Conservation (phyloP, 495 filamentous ascomycete species). For the Penicillium cataractarum region DNA sequence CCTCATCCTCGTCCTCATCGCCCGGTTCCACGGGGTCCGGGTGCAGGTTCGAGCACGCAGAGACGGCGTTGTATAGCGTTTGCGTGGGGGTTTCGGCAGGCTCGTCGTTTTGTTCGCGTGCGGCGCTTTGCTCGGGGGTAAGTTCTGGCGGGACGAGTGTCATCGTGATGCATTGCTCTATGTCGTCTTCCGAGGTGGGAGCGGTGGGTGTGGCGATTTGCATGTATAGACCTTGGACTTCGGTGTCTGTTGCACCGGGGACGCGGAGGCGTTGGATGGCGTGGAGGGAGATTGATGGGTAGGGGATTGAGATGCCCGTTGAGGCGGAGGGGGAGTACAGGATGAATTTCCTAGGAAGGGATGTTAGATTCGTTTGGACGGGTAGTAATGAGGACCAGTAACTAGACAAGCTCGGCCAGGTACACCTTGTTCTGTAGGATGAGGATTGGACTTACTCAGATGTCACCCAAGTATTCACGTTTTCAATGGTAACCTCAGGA, state of each 20-base stretch:
- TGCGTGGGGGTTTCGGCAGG: slow-evolving; percentile 47
- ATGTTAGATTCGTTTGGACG: not conserved
- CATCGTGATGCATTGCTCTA: slow-evolving; percentile 71
- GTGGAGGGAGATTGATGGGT: slow-evolving; percentile 86
- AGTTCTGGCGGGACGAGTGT: slow-evolving; percentile 64
- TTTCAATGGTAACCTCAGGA: slow-evolving; percentile 46
- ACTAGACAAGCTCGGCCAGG: not conserved
- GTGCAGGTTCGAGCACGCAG: slow-evolving; percentile 85
- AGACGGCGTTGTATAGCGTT: slow-evolving; percentile 75
- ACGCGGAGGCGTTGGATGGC: slow-evolving; percentile 71
- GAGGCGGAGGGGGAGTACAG: slow-evolving; percentile 65
- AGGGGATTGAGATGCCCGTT: slow-evolving; percentile 77
- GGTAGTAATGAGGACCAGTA: not conserved
- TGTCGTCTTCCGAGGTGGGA: slow-evolving; percentile 52
- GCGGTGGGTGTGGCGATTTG: slow-evolving; percentile 67
- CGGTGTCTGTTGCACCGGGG: slow-evolving; percentile 35
- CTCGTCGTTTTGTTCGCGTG: slow-evolving; percentile 34
- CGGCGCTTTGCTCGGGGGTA: slow-evolving; percentile 25
- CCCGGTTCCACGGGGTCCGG: slow-evolving; percentile 67
- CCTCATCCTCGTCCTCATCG: slow-evolving; percentile 52
- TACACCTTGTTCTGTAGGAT: not conserved
- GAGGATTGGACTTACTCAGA: slow-evolving; percentile 63
- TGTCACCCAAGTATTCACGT: slow-evolving; percentile 75
- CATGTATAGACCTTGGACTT: slow-evolving; percentile 74
- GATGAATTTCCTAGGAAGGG: slow-evolving; percentile 63